Base-by-base conservation (phyloP, 352 stramenopile genomes). In the Phytophthora vignae region DNA sequence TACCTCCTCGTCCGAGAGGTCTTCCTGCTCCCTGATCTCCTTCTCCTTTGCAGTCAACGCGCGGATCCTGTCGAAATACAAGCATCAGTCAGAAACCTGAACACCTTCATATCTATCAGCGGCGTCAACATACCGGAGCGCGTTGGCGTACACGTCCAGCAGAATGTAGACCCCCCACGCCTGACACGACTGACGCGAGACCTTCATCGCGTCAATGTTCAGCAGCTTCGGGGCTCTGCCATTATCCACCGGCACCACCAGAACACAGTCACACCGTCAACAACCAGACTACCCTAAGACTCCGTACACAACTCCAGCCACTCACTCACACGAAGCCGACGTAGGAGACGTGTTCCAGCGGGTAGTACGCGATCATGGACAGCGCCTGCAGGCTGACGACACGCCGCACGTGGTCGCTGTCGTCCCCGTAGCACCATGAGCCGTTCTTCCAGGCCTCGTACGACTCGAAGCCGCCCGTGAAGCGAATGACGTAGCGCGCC, bases 321-420 rank as follows among this genome's bases (percentile, higher is more conserved):
- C 22, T 14, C 2, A 74, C 85, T 62, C 67, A 95, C 88, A 96
- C 85, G 73, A 91, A 96, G 4, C 89, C 87, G 33, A 96, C 66
- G 67, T 93, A 96, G 55, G 89, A 93, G 36, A 92, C 73, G 71
- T 96, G 87, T 64, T 96, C 87, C 42, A 96, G 73, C n/a, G 89
- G 89, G 75, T 96, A 93, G 76, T 96, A 96, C 9, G 90, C 67
- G 40, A 96, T 67, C 89, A 96, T 96, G 19, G 87, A 93, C 69
- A 92, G 82, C 60, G 84, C 80, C 65, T 96, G 85, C 6, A 92
- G 61, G 49, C 69, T 82, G 50, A 94, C 89, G 48, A 96, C 52
- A 17, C 73, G 71, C 36, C 82, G 76, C 55, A 92, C 68, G 67
- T 83, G 64, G 12, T 88, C 84, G 68, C 89, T 82, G 59, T 94